These are phyloP conservation scores for Solanum hybrid DNA, from an alignment of 305 asterid genomes.

Conservation along the genomic window DNA sequence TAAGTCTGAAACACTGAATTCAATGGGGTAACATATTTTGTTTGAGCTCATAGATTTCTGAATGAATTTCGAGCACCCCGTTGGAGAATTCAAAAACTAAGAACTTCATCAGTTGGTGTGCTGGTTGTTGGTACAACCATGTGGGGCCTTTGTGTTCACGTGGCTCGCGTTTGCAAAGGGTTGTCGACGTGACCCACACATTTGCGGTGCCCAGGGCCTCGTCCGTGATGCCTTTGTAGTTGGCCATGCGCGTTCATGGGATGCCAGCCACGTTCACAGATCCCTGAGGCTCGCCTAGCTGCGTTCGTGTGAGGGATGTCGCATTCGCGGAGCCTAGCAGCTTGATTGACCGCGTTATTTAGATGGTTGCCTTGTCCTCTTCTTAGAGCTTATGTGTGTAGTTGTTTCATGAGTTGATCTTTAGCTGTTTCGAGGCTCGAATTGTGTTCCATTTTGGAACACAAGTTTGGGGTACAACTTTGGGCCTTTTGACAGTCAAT, in stretches of 20 bases:
- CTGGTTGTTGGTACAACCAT: not conserved
- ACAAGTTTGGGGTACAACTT: not conserved
- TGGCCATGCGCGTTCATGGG: not conserved
- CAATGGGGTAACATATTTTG: not conserved
- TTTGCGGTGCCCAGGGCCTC: not conserved
- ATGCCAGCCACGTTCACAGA: not conserved
- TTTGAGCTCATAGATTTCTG: not conserved
- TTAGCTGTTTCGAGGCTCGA: not conserved
- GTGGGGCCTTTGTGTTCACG: not conserved
- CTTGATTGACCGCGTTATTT: not conserved
- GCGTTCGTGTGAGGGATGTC: not conserved
- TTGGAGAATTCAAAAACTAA: not conserved
- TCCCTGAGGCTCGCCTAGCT: not conserved
- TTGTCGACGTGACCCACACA: not conserved
- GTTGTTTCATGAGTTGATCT: not conserved
- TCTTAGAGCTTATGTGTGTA: not conserved
- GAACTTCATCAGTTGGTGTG: not conserved
- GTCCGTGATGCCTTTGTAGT: not conserved
- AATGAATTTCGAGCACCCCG: not conserved
- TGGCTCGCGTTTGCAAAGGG: not conserved
- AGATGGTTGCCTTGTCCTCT: not conserved
- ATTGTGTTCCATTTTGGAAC: not conserved
- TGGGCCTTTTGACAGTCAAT: not conserved
- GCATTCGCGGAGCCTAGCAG: not conserved
- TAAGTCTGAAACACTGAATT: not conserved